Evolutionary conservation across 768 basidiomycete species (phyloP), one percentile per base, ranked within the genome.

Genomic region (Chalciporus piperatus): DNA sequence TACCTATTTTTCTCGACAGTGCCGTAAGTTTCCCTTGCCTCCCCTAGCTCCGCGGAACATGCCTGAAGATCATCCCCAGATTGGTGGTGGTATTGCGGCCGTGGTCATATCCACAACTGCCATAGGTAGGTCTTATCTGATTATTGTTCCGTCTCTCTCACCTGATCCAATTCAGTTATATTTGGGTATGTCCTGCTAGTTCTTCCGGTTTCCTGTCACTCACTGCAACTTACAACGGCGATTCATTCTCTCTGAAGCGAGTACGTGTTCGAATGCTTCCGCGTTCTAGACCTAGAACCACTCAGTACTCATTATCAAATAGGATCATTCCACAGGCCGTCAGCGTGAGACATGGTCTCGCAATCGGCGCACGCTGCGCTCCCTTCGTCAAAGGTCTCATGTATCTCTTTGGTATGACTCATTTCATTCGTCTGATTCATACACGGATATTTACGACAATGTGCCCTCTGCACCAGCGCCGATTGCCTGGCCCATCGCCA

Each of bases 1-100:
- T 92, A 50, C 88, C 88, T 32, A 89, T 92, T 40, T 91, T 91
- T 65, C 70, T 91, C 42, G 87, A 91, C 60, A 83, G 81, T 57
- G 88, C 87, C 16, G 76, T 80, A 62, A 54, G 68, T 9, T 25
- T 40, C n/a, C 4, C 6, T 1, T 7, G 64, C 81, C 81, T 70
- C 76, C 85, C 52, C 81, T 82, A 87, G 89, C 40, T 89, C 88
- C 66, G 68, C 87, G 23, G 82, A 87, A 58, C 79, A 77, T 51
- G 82, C 82, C 6, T 69, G 68, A 60, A 41, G 38, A 41, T 39
- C 13, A 27, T 16, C 3, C n/a, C 19, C 23, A 80, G 63, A 69
- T 84, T 39, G 83, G 83, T 19, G 89, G 89, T 5, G 89, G 89
- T 10, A 62, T 90, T 25, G 82, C 87, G 22, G 89, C 89, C 1